Percentiles rank a stretch among this genome's conserved stretches.
Evolutionary conservation across 1,139 yeast species (phyloP).

Genomic region (Suhomyces yuchorum): DNA sequence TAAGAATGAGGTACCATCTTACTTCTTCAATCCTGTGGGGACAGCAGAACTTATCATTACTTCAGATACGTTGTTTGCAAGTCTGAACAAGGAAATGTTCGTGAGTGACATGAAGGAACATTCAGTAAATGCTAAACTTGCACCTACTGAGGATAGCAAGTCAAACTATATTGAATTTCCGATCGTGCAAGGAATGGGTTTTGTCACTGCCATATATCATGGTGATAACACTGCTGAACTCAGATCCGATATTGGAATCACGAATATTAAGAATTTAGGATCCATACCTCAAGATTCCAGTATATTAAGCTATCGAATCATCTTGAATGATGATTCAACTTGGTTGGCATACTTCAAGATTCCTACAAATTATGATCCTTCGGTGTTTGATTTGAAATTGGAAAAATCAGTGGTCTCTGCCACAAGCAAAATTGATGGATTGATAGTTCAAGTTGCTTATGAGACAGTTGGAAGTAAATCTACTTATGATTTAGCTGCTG

Average conservation of each 20-base stretch:
- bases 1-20: conserved; percentile 27
- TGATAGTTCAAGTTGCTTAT: conserved; percentile 61
- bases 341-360: conserved; percentile 65
- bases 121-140: conserved; percentile 56
- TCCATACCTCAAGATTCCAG: conserved; percentile 42
- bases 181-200: conserved; percentile 76
- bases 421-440: conserved; percentile 50
- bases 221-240: conserved; percentile 57
- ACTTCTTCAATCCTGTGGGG: conserved; percentile 57
- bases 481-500: conserved; percentile 41
- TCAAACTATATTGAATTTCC: conserved; percentile 43
- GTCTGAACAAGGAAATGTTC: conserved; percentile 27
- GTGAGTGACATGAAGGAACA: conserved; percentile 55
- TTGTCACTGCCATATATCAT: conserved; percentile 46
- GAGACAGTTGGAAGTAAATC: conserved; percentile 27
- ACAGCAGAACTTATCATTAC: conserved; percentile 57
- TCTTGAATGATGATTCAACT: conserved; percentile 48
- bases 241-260: conserved; percentile 56
- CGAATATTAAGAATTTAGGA: conserved; percentile 44
- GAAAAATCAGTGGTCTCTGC: conserved; percentile 37
- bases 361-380: conserved; percentile 32
- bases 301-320: conserved; percentile 57
- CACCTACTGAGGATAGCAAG: conserved; percentile 19
- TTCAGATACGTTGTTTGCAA: conserved; percentile 48
- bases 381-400: conserved; percentile 33